Evolutionary conservation across 345 rosid species (phyloP).

Genomic region (Linum lewisii): DNA sequence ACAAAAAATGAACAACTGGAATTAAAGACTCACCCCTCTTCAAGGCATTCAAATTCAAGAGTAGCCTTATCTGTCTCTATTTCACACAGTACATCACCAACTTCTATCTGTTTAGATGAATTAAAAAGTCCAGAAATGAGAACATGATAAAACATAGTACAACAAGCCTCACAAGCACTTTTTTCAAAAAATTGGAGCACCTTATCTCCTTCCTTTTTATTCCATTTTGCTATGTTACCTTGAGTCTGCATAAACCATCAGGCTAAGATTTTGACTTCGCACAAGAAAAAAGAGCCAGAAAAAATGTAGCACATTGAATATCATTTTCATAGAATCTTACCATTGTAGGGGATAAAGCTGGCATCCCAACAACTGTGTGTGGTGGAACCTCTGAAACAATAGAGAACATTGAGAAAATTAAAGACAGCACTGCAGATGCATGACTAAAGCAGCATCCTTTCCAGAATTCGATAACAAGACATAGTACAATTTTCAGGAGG

Average conservation of each 20-base stretch:
- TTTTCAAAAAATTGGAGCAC: conserved; percentile 26
- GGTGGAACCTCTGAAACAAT: conserved; percentile 44
- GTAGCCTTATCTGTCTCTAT: conserved; percentile 99
- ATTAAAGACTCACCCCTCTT: conserved; percentile 66
- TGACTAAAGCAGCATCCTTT: too few species aligned
- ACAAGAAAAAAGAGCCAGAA: conserved; percentile 12
- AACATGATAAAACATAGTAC: conserved; percentile 1
- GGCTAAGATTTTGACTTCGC: conserved; percentile 18
- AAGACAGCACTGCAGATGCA: too few species aligned
- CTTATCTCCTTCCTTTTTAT: conserved; percentile 95
- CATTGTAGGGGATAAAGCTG: conserved; percentile 99
- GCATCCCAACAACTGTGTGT: conserved; percentile 73
- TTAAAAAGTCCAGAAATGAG: conserved; percentile 21
- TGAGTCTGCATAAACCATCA: conserved; percentile 61
- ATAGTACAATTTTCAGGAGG: too few species aligned
- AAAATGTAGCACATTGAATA: conserved; percentile 1
- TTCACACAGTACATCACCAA: conserved; percentile 83
- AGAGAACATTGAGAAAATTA: conserved; percentile 5
- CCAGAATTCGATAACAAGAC: too few species aligned
- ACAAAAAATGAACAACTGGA: conserved; percentile 9
- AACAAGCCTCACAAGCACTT: conserved; percentile 7
- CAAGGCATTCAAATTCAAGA: conserved; percentile 85
- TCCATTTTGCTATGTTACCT: conserved; percentile 87
- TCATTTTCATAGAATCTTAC: conserved; percentile 30
- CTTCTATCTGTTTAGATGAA: conserved; percentile 67